phyloP scores from a whole-genome alignment of 2,329 filamentous ascomycete genomes.

The Dryadomyces quercus-mongolicae region DNA sequence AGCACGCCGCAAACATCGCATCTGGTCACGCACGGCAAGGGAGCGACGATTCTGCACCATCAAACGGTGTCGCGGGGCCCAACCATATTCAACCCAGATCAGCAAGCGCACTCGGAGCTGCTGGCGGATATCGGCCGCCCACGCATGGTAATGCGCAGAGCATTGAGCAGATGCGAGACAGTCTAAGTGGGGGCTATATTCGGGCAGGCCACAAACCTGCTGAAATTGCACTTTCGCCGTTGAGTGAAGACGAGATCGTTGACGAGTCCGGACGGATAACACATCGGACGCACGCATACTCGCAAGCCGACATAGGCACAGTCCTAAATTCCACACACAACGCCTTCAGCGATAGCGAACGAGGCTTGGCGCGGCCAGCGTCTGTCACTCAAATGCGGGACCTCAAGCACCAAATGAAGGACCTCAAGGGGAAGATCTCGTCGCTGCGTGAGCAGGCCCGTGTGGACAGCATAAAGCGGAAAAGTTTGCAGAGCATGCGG shows the following conservation, averaged over 20 bases:
- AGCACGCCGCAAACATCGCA: neutral
- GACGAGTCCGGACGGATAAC: slow-evolving; percentile 8
- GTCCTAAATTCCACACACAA: slow-evolving; percentile 35
- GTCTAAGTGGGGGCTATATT: slow-evolving; percentile 18
- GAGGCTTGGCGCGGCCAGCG: slow-evolving; percentile 48
- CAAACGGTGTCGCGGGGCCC: slow-evolving; percentile 13
- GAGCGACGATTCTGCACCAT: slow-evolving; percentile 31
- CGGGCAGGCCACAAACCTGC: slow-evolving; percentile 20
- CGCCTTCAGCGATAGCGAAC: slow-evolving; percentile 20
- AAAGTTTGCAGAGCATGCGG: slow-evolving; percentile 63
- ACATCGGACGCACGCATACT: slow-evolving; percentile 15
- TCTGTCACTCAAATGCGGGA: slow-evolving; percentile 63
- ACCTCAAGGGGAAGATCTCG: slow-evolving; percentile 75
- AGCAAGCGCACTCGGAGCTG: slow-evolving; percentile 49
- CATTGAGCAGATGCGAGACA: slow-evolving; percentile 26
- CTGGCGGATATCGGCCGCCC: slow-evolving; percentile 44
- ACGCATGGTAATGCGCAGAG: slow-evolving; percentile 28
- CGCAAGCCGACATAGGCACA: slow-evolving; percentile 18
- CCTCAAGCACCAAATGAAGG: slow-evolving; percentile 74
- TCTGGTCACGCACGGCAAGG: slow-evolving; percentile 42
- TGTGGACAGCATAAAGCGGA: slow-evolving; percentile 65
- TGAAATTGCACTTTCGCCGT: slow-evolving; percentile 28
- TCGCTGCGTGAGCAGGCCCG: slow-evolving; percentile 65
- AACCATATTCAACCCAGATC: slow-evolving; percentile 39
- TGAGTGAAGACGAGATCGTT: slow-evolving; percentile 39